A percentile compares a stretch with the other conserved stretches of the same genome.
Conservation (phyloP, 768 basidiomycete genomes). For the Tylopilus cervinicoccineus region DNA sequence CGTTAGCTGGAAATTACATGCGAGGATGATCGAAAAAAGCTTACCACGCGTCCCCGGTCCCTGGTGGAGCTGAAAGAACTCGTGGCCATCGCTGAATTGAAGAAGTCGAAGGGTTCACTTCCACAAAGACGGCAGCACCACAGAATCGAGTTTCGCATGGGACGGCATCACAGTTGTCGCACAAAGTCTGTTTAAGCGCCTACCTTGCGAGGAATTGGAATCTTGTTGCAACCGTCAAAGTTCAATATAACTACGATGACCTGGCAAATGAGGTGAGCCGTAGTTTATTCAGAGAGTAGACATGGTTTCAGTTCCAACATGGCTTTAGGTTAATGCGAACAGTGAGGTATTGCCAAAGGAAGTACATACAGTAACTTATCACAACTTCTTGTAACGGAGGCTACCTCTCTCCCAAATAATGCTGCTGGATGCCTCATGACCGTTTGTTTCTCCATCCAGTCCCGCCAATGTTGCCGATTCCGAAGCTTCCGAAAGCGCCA, state of each 20-base stretch:
- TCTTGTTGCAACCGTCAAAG: not conserved
- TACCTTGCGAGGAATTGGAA: not conserved
- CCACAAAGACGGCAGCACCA: not conserved
- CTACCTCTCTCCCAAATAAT: not conserved
- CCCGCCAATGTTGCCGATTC: slow-evolving; percentile 40
- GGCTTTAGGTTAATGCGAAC: slow-evolving; percentile 5
- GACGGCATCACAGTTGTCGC: not conserved
- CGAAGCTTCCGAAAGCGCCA: slow-evolving; percentile 48
- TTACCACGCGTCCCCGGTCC: slow-evolving; percentile 1
- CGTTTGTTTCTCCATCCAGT: slow-evolving; percentile 23
- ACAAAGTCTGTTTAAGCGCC: not conserved
- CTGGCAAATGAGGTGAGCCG: not conserved
- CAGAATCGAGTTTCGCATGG: not conserved
- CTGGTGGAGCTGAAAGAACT: not conserved
- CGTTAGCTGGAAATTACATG: not conserved
- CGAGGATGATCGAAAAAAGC: not conserved
- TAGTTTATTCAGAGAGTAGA: too few species aligned
- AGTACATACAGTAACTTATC: slow-evolving; percentile 9
- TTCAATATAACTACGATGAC: not conserved
- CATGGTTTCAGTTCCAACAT: not conserved
- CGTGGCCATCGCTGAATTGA: not conserved
- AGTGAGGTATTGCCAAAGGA: slow-evolving; percentile 9
- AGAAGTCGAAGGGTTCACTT: not conserved
- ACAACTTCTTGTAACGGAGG: slow-evolving; percentile 2
- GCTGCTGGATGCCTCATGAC: slow-evolving; percentile 13